Evolutionary conservation across 2,329 filamentous ascomycete genomes (phyloP), one percentile per base, ranked within the genome.

Genomic region (Neonectria sp.): DNA sequence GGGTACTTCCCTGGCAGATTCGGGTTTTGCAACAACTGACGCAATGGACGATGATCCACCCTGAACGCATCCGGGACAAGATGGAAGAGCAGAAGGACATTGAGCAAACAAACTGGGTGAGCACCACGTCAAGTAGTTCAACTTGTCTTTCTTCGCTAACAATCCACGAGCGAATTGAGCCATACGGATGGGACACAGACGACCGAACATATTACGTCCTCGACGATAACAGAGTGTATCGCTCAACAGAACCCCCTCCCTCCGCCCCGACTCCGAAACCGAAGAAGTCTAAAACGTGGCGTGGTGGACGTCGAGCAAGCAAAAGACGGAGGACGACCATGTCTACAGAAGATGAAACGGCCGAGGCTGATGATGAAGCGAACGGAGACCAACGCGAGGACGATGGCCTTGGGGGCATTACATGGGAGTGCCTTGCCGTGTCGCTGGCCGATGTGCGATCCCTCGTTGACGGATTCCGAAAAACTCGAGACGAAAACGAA

Each of bases 151-250:
- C 29, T 25, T 45, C 29, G 67, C 68, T 79, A 63, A 80, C 48
- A 25, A 8, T 24, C 6, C 27, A 24, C 9, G 60, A 92, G 90
- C 86, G 91, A 67, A 94, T 96, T 72, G 93, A 95, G 76, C 92
- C 93, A 0, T 91, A 92, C 69, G 96, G 96, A 11, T 98, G 94
- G 90, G 96, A 99, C 79, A 87, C 90, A 25, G 87, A 97, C 53
- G 95, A 97, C 71, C 91, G 94, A 43, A 91, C 91, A 40, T 97
- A 98, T 78, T 97, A 92, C 76, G 91, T 98, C 3, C 88, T 99
- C 4, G 95, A 98, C 75, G 96, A 99, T 79, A 97, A 98, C 75
- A 90, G 96, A 69, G 85, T 99, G 48, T 99, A 99, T 79, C 93
- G 95, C 63, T 87, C 92, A 68, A 94, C 93, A n/a, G 93, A 97